phyloP scores from a whole-genome alignment of 2,329 filamentous ascomycete species.

The Paraphoma chrysanthemicola region DNA sequence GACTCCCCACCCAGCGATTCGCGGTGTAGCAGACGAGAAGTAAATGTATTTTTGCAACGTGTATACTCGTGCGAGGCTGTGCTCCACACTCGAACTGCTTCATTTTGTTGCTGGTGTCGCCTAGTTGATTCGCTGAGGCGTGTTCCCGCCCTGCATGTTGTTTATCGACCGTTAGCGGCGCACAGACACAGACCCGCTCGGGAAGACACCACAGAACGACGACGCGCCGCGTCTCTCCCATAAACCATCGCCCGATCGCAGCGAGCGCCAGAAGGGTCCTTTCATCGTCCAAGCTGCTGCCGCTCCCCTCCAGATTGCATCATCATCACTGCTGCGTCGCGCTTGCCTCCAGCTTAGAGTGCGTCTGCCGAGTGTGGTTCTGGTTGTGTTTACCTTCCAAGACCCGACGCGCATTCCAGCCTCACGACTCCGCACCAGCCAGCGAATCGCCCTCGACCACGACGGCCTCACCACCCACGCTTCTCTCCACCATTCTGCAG shows the following conservation, averaged over 20 bases:
- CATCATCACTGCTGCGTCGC: constrained; percentile 16
- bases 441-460: constrained; percentile 35
- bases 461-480: constrained; percentile 18
- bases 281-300: constrained; percentile 23
- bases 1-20: constrained; percentile 11
- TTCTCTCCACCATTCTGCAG: constrained; percentile 19
- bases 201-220: constrained; percentile 9
- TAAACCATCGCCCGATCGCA: constrained; percentile 36
- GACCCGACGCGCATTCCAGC: constrained; percentile 28
- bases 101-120: constrained; percentile 13
- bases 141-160: constrained; percentile 8
- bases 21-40: constrained; percentile 7
- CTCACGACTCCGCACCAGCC: constrained; percentile 16
- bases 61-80: neutral
- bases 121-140: constrained; percentile 25
- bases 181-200: constrained; percentile 18
- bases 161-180: neutral
- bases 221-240: constrained; percentile 32
- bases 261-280: constrained; percentile 31
- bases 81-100: constrained; percentile 16
- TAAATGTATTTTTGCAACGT: neutral
- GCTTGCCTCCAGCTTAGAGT: constrained; percentile 17
- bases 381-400: constrained; percentile 24
- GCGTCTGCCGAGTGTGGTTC: constrained; percentile 16
- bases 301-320: constrained; percentile 21